Evolutionary conservation across 805 yeast species (phyloP).

Genomic region (Nakazawaea sp.): DNA sequence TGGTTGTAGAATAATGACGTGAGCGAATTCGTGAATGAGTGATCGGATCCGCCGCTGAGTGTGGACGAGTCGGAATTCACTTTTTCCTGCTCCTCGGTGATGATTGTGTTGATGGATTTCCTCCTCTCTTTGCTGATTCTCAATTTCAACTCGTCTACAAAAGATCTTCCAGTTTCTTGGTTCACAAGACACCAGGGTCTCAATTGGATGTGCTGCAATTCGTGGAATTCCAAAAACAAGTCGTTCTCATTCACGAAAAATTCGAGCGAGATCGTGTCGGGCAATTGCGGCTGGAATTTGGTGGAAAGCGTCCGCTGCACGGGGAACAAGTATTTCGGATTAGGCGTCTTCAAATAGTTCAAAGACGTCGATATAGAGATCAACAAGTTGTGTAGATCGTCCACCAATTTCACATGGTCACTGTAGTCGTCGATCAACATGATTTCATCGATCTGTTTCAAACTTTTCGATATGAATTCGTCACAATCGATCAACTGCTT

Average conservation of each 20-base stretch:
- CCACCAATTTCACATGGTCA: slow-evolving; percentile 15
- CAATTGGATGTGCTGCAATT: slow-evolving; percentile 39
- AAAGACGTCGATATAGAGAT: slow-evolving; percentile 27
- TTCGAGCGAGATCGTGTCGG: slow-evolving; percentile 45
- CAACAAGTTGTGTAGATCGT: slow-evolving; percentile 18
- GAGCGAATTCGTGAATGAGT: slow-evolving; percentile 20
- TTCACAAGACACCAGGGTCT: slow-evolving; percentile 60
- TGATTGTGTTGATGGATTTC: slow-evolving; percentile 29
- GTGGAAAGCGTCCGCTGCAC: slow-evolving; percentile 31
- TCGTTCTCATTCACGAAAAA: slow-evolving; percentile 56
- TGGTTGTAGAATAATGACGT: slow-evolving; percentile 30
- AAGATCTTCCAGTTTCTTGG: slow-evolving; percentile 36
- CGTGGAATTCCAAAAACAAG: slow-evolving; percentile 51
- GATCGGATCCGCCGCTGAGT: neutral
- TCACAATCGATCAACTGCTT: slow-evolving; percentile 26
- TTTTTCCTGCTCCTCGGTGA: slow-evolving; percentile 27
- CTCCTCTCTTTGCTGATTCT: slow-evolving; percentile 40
- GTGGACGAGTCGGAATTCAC: slow-evolving; percentile 15
- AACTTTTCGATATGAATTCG: slow-evolving; percentile 33
- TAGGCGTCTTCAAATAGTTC: slow-evolving; percentile 40
- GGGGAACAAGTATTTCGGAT: slow-evolving; percentile 53
- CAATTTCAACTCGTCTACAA: slow-evolving; percentile 52
- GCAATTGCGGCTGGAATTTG: slow-evolving; percentile 39
- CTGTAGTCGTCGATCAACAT: slow-evolving; percentile 15
- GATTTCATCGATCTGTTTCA: slow-evolving; percentile 32